phyloP scores from a whole-genome alignment of 768 basidiomycete genomes.

The Suillus hirtellus region DNA sequence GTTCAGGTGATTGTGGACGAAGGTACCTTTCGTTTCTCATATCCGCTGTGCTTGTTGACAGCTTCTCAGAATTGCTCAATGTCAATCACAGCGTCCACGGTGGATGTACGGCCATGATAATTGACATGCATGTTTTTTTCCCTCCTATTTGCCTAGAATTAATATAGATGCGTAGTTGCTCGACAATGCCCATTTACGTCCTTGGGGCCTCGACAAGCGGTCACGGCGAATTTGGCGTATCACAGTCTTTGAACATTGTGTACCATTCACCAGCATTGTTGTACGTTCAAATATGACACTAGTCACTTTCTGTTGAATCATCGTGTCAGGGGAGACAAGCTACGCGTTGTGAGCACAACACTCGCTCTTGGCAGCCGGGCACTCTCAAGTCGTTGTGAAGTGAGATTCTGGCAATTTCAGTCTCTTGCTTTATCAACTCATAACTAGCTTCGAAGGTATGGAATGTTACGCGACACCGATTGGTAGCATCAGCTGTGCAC shows the following conservation, averaged over 20 bases:
- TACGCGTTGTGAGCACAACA: conserved; percentile 55
- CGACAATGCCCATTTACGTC: conserved; percentile 47
- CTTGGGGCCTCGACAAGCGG: conserved; percentile 28
- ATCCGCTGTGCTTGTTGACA: background rate
- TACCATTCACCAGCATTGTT: conserved; percentile 57
- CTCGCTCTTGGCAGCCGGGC: conserved; percentile 48
- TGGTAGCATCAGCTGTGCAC: conserved; percentile 57
- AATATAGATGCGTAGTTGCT: conserved; percentile 40
- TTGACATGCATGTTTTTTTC: conserved; percentile 47
- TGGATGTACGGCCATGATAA: conserved; percentile 53
- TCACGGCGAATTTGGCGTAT: conserved; percentile 38
- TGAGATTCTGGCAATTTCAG: conserved; percentile 14
- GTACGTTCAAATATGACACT: conserved; percentile 27
- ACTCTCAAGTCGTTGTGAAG: conserved; percentile 53
- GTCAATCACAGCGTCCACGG: conserved; percentile 50
- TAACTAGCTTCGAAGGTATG: conserved; percentile 44
- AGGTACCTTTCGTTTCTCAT: conserved; percentile 34
- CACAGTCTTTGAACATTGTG: conserved; percentile 52
- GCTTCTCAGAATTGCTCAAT: conserved; percentile 54
- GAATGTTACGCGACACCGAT: conserved; percentile 51
- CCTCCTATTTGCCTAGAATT: background rate
- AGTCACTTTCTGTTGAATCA: background rate
- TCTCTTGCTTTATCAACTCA: background rate
- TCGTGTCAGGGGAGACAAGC: conserved; percentile 36
- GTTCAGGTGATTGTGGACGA: conserved; percentile 43